Percentiles rank a stretch among this genome's conserved stretches.
Evolutionary conservation across 2,329 filamentous ascomycete genomes (phyloP).

Genomic region (Phyllosticta citrichinensis): DNA sequence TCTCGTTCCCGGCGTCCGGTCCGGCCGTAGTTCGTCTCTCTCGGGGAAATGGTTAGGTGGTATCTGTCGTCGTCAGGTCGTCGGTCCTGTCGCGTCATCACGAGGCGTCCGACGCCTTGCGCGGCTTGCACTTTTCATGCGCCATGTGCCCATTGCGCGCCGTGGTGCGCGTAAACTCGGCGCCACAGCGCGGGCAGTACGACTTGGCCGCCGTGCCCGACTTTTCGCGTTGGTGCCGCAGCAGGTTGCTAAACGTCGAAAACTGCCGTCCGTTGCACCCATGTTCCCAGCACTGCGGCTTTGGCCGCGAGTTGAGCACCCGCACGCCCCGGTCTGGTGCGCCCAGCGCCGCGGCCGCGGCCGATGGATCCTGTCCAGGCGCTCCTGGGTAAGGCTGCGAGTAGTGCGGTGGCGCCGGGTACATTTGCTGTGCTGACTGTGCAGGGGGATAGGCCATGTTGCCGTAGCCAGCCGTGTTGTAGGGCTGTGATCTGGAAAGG

Average conservation of each 20-base stretch:
- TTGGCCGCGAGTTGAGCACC: conserved; percentile 69
- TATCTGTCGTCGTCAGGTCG: neutral
- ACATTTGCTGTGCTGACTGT: conserved; percentile 24
- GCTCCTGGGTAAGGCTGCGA: conserved; percentile 21
- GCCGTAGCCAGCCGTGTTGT: conserved; percentile 25
- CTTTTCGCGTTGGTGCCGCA: conserved; percentile 89
- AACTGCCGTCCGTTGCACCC: conserved; percentile 94
- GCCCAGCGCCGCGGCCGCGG: conserved; percentile 15
- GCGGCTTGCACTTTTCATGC: conserved; percentile 87
- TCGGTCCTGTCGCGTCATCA: neutral
- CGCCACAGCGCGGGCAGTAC: conserved; percentile 80
- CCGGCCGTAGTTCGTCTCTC: neutral
- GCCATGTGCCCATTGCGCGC: conserved; percentile 78
- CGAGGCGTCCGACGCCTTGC: conserved; percentile 36
- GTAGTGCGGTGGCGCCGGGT: conserved; percentile 24
- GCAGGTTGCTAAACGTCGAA: conserved; percentile 89
- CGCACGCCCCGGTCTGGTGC: conserved; percentile 41
- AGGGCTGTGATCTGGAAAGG: conserved; percentile 13
- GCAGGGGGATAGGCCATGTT: conserved; percentile 16
- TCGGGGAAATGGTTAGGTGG: neutral
- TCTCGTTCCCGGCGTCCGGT: neutral
- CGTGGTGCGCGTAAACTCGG: conserved; percentile 82
- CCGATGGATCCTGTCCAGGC: neutral
- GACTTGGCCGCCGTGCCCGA: conserved; percentile 84
- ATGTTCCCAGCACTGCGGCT: conserved; percentile 94